These are phyloP conservation scores for Annulohypoxylon moriforme DNA, from an alignment of 495 filamentous ascomycete species.

Conservation along the genomic window DNA sequence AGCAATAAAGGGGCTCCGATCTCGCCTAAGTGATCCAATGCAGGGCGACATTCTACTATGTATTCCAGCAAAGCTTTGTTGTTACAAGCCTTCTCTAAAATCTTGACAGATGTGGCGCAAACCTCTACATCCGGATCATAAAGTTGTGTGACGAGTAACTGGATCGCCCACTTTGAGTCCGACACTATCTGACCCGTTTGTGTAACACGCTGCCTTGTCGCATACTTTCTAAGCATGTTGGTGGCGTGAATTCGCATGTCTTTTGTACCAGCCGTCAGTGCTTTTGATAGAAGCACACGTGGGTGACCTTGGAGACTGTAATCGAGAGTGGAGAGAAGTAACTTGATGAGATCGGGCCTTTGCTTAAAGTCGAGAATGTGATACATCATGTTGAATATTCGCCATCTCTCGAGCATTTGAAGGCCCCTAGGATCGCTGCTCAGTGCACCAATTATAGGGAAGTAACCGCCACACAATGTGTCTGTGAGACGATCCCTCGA, in stretches of 20 bases:
- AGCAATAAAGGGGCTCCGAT: constrained; percentile 94
- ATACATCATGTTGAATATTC: constrained; percentile 99
- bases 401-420: constrained; percentile 93
- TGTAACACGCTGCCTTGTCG: constrained; percentile 61
- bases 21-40: constrained; percentile 94
- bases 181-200: constrained; percentile 52
- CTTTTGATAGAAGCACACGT: constrained; percentile 90
- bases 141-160: constrained; percentile 92
- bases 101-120: constrained; percentile 94
- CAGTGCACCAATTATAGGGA: constrained; percentile 87
- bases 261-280: constrained; percentile 89
- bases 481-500: constrained; percentile 82
- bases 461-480: constrained; percentile 91
- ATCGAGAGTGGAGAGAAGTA: constrained; percentile 89
- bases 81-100: constrained; percentile 97
- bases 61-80: constrained; percentile 88
- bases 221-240: constrained; percentile 84
- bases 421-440: constrained; percentile 84
- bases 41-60: constrained; percentile 95
- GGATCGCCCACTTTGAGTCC: constrained; percentile 91
- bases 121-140: constrained; percentile 98
- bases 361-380: constrained; percentile 92
- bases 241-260: constrained; percentile 90
- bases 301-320: constrained; percentile 88
- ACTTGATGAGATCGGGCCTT: constrained; percentile 88